A percentile compares a stretch with the other conserved stretches of the same genome.
Evolutionary conservation across 768 basidiomycete genomes (phyloP).

Genomic region (Tricholomella constricta): DNA sequence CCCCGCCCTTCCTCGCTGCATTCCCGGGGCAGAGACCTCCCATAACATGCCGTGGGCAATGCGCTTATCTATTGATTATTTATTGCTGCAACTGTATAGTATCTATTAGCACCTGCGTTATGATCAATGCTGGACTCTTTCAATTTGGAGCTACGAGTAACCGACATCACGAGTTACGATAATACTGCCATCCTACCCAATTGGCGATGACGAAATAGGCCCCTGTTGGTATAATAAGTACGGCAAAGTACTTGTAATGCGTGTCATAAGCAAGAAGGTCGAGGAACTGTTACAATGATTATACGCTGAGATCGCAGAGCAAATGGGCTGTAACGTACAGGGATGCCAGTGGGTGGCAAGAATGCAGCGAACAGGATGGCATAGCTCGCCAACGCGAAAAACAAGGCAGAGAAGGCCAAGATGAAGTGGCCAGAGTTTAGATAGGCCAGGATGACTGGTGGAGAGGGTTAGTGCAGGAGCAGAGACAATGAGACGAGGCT

Average conservation of each 20-base stretch:
- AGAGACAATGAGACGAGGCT: neutral
- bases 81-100: conserved; percentile 13
- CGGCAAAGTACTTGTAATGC: conserved; percentile 88
- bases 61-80: conserved; percentile 16
- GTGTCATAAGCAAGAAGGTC: conserved; percentile 67
- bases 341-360: conserved; percentile 50
- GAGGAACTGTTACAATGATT: conserved; percentile 48
- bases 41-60: conserved; percentile 13
- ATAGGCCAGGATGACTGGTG: neutral
- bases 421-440: conserved; percentile 47
- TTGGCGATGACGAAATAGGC: conserved; percentile 95
- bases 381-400: conserved; percentile 61
- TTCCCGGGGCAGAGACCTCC: conserved; percentile 38
- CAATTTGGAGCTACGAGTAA: neutral
- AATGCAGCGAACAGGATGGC: conserved; percentile 69
- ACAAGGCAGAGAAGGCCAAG: conserved; percentile 46
- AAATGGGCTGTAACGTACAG: conserved; percentile 39
- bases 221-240: conserved; percentile 79
- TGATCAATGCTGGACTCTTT: too few relatives aligned
- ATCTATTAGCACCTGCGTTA: neutral
- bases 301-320: neutral
- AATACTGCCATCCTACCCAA: conserved; percentile 99
- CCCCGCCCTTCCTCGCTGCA: conserved; percentile 47
- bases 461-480: neutral
- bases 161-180: conserved; percentile 74